A percentile compares a stretch with the other conserved stretches of the same genome.
These are phyloP conservation scores for Cucurbitaria berberidis DNA, from an alignment of 2,329 filamentous ascomycete species.

Conservation along the genomic window DNA sequence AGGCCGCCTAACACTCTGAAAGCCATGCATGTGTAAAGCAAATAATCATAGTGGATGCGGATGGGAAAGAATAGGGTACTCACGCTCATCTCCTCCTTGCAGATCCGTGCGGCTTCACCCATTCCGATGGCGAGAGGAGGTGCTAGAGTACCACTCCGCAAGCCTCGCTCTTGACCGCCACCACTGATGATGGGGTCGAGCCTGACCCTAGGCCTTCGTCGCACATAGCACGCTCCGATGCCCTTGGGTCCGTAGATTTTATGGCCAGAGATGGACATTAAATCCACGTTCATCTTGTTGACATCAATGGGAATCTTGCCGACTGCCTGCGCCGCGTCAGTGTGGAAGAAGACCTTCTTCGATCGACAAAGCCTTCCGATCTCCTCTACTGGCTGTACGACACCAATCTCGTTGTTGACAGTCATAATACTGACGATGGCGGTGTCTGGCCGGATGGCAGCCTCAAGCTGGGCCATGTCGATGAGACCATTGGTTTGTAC, in stretches of 20 bases:
- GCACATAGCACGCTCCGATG: conserved; percentile 94
- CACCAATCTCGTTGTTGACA: conserved; percentile 99
- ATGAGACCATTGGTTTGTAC: conserved; percentile 88
- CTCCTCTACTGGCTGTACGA: conserved; percentile 94
- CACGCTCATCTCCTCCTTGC: conserved; percentile 89
- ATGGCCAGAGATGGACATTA: conserved; percentile 98
- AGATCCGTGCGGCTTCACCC: conserved; percentile 92
- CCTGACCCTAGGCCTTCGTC: conserved; percentile 88
- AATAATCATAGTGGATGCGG: conserved; percentile 71
- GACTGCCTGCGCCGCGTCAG: conserved; percentile 95
- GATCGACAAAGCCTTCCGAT: conserved; percentile 90
- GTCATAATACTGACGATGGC: conserved; percentile 96
- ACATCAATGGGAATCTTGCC: conserved; percentile 97
- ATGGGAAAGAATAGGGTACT: conserved; percentile 50
- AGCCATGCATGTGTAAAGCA: conserved; percentile 86
- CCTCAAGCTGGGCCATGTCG: conserved; percentile 81
- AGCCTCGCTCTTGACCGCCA: conserved; percentile 92
- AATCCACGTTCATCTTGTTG: conserved; percentile 95
- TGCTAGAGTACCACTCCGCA: conserved; percentile 92
- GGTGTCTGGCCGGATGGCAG: conserved; percentile 89
- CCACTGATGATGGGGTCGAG: conserved; percentile 95
- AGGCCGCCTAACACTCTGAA: conserved; percentile 66
- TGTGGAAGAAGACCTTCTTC: conserved; percentile 98
- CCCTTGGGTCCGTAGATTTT: conserved; percentile 99
- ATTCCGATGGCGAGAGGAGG: conserved; percentile 90